Evolutionary conservation across 176 grass and related monocot species (phyloP).

Genomic region (Urochloa ruziziensis): DNA sequence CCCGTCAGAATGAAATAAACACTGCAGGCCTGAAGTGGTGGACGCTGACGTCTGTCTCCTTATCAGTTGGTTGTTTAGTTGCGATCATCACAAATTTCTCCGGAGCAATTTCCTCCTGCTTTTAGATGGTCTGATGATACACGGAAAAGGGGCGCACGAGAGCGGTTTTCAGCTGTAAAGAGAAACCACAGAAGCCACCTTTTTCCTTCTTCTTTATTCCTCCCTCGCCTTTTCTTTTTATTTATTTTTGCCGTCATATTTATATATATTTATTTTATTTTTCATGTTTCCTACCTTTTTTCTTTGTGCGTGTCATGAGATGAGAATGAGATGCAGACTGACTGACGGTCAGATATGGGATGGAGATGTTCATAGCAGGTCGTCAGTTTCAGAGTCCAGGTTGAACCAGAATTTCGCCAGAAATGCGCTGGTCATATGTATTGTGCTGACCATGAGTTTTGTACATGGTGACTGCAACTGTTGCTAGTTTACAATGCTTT

Average conservation of each 20-base stretch:
- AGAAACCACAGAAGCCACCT: conserved; percentile 14
- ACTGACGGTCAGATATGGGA: conserved; percentile 1
- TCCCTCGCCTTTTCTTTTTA: background rate
- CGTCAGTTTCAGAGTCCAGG: background rate
- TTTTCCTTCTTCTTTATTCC: background rate
- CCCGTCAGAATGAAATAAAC: background rate
- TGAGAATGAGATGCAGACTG: background rate
- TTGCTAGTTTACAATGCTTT: conserved; percentile 18
- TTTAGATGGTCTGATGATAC: conserved; percentile 32
- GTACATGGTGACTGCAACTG: conserved; percentile 18
- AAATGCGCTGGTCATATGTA: conserved; percentile 15
- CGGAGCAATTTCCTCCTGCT: background rate
- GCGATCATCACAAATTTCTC: conserved; percentile 33
- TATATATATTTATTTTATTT: background rate
- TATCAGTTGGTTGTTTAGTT: conserved; percentile 14
- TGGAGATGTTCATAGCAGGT: background rate
- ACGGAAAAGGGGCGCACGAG: conserved; percentile 20
- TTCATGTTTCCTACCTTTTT: background rate
- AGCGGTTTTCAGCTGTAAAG: conserved; percentile 54
- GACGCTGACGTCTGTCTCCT: conserved; percentile 35
- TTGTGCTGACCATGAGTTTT: conserved; percentile 21
- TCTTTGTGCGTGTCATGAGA: background rate
- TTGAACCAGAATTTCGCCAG: background rate
- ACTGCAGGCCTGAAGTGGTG: background rate
- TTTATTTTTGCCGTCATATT: background rate